Conservation (phyloP, 2,329 filamentous ascomycete genomes). For the Colletotrichum navitas region DNA sequence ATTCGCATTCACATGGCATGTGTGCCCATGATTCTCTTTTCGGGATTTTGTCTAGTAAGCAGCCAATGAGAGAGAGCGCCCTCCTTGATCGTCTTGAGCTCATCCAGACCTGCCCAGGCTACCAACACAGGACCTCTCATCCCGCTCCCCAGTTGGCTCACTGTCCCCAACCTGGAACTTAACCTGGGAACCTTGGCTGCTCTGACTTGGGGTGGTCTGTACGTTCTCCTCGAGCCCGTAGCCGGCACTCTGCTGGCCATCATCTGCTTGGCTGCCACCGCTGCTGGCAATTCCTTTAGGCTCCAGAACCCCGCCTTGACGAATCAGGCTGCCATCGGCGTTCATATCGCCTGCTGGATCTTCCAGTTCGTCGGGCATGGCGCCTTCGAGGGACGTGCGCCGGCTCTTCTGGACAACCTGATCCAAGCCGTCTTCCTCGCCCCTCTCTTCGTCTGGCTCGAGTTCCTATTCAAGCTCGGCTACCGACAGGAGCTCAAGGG, state of each 20-base stretch:
- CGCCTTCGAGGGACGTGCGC: conserved; percentile 87
- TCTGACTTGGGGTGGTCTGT: conserved; percentile 80
- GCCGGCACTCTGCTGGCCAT: conserved; percentile 84
- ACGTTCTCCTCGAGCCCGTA: conserved; percentile 93
- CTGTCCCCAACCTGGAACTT: conserved; percentile 74
- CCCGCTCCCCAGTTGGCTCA: conserved; percentile 75
- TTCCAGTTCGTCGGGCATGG: conserved; percentile 94
- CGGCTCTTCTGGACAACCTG: conserved; percentile 90
- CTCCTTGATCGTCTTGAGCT: conserved; percentile 24
- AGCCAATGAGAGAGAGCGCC: conserved; percentile 5
- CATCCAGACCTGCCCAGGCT: conserved; percentile 57
- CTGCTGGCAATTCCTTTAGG: conserved; percentile 80
- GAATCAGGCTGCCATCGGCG: conserved; percentile 70
- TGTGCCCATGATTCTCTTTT: conserved; percentile 81
- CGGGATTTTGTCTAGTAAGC: conserved; percentile 78
- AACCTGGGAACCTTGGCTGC: conserved; percentile 75
- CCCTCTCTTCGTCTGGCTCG: conserved; percentile 97
- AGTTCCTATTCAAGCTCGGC: conserved; percentile 89
- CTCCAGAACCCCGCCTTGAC: conserved; percentile 64
- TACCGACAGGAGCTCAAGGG: conserved; percentile 90
- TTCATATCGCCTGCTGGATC: conserved; percentile 85
- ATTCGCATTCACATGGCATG: conserved; percentile 83
- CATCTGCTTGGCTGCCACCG: conserved; percentile 81
- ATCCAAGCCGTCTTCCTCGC: conserved; percentile 93
- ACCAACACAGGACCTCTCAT: conserved; percentile 74